These are phyloP conservation scores for Lentinula novae-zelandiae DNA, from an alignment of 1,284 basidiomycete genomes.

Conservation along the genomic window DNA sequence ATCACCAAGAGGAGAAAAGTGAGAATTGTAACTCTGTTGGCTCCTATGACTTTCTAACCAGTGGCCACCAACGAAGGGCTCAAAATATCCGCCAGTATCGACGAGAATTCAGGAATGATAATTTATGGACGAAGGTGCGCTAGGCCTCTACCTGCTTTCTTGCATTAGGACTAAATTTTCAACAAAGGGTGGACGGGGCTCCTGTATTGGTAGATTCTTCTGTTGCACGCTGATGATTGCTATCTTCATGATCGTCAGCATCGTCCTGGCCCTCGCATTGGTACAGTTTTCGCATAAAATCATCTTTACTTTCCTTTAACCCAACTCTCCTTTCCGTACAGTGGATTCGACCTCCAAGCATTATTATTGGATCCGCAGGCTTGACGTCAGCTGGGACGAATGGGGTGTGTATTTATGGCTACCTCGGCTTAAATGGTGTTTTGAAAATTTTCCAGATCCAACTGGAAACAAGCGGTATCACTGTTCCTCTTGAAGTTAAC, in stretches of 20 bases:
- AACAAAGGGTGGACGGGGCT: constrained; percentile 48
- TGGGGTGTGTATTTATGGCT: constrained; percentile 32
- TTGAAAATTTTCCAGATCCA: constrained; percentile 30
- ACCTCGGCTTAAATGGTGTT: too few species aligned
- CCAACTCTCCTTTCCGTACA: constrained; percentile 27
- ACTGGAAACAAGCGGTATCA: constrained; percentile 41
- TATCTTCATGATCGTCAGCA: constrained; percentile 63
- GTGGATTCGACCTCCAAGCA: constrained; percentile 79
- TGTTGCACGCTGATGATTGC: constrained; percentile 68
- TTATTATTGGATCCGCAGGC: constrained; percentile 58
- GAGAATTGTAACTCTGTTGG: constrained; percentile 1
- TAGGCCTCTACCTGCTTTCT: not conserved
- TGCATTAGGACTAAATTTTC: not conserved
- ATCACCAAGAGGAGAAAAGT: constrained; percentile 27
- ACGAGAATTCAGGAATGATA: constrained; percentile 46
- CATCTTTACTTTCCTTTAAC: constrained; percentile 5
- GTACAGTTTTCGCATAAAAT: constrained; percentile 37
- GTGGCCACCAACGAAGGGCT: constrained; percentile 22
- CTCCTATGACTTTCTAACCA: too few species aligned
- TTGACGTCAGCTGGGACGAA: constrained; percentile 30
- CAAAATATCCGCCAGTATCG: constrained; percentile 49
- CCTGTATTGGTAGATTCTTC: constrained; percentile 62
- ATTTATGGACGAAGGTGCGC: constrained; percentile 60
- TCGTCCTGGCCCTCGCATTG: constrained; percentile 67
- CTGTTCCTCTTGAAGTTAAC: constrained; percentile 62